These are phyloP conservation scores for Umbelopsis ramanniana DNA, from an alignment of 192 early-diverging fungal genomes.

Conservation along the genomic window DNA sequence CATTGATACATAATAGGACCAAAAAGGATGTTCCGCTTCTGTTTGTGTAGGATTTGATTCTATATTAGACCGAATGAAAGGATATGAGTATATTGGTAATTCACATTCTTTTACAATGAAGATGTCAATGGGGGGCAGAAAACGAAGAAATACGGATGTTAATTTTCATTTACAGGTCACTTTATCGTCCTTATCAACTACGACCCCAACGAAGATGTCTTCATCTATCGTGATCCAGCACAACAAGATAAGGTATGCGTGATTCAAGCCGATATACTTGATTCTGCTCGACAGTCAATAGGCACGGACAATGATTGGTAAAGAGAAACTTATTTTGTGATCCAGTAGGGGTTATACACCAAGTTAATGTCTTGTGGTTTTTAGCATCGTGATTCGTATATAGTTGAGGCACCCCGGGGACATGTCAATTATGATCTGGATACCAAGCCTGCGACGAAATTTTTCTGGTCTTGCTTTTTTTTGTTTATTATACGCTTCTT, in stretches of 20 bases:
- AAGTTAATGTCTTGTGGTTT: no score
- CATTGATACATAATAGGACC: constrained; percentile 23
- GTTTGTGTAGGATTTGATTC: constrained; percentile 38
- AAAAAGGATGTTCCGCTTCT: constrained; percentile 29
- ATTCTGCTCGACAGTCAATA: constrained; percentile 65
- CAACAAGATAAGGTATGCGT: constrained; percentile 72
- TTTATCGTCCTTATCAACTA: constrained; percentile 89
- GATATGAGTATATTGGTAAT: constrained; percentile 50
- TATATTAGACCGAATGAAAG: constrained; percentile 40
- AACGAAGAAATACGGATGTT: not conserved
- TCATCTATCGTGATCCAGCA: constrained; percentile 88
- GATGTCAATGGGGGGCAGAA: constrained; percentile 27
- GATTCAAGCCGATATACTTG: constrained; percentile 63
- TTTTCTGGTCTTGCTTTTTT: no score
- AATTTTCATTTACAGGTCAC: constrained; percentile 62
- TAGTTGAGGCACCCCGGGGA: not conserved
- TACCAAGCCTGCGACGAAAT: not conserved
- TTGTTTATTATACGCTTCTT: not conserved
- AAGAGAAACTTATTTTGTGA: not conserved
- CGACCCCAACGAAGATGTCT: constrained; percentile 75
- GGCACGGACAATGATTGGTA: constrained; percentile 89
- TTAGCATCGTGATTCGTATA: constrained; percentile 17
- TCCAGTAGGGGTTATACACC: no score
- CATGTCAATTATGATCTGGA: not conserved
- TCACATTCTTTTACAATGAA: not conserved